Base-by-base conservation (phyloP, 2,329 filamentous ascomycete species). In the Microdochium trichocladiopsis region DNA sequence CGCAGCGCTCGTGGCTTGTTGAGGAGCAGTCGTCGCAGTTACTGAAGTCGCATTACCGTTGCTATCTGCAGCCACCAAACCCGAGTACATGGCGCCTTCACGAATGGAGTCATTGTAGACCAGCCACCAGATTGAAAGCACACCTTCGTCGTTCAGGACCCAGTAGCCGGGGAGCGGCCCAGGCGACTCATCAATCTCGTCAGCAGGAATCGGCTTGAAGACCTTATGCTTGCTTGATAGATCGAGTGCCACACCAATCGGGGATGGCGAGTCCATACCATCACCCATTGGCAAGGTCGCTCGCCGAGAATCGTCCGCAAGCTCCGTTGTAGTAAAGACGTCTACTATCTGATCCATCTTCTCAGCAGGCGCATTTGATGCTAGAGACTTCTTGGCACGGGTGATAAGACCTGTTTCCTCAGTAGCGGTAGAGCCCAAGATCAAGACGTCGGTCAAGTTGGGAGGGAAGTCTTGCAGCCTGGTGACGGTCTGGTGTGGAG, bases 111-210 rank as follows among this genome's bases (percentile, higher is more conserved):
- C 90, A 33, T 87, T 83, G 70, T 96, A 96, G 21, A 97, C 80
- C 45, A 97, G 72, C 90, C 93, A 96, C 91, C 93, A 99, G 12
- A 84, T 80, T 47, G 83, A 84, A 16, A 99, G 74, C 10, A 95
- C 72, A 57, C 94, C 94, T 62, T 96, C 90, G 58, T 96, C 86
- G 55, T 95, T 97, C 16, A 99, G 74, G 25, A 90, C 79, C 77
- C 94, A 86, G 43, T 96, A 76, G 11, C 86, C 90, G 5, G 94
- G 94, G 9, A 97, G 71, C 12, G 94, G 93, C 1, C 83, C 84
- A 0, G 86, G 79, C 4, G 91, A 95, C 61, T 92, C 81, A 28
- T 87, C 80, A 48, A 95, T 83, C 62, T 95, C 83, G 56, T 94
- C 87, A 1, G 82, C 79, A 21, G 83, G 83, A 53, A 95, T 87